Base-by-base conservation (phyloP, 257 asterid genomes). In the Lycium ferocissimum region DNA sequence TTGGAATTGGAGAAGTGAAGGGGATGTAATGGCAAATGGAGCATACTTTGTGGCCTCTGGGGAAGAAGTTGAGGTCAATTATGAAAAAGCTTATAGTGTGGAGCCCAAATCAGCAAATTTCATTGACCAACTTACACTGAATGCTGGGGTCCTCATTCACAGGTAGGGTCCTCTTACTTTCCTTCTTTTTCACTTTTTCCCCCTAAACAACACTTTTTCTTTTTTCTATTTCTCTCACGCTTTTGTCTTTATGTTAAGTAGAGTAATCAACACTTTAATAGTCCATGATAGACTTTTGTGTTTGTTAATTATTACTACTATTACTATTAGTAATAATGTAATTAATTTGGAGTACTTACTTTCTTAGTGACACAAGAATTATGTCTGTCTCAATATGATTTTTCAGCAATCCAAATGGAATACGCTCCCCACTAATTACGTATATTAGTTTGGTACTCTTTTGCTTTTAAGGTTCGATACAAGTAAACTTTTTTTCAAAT, bases 1-100 rank as follows among this genome's bases (percentile, higher is more conserved):
- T 1, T 92, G 94, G 94, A 92, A 92, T 72, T 92, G 94, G 94
- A 89, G 94, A 84, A 92, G 94, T 85, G 93, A 92, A 13, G 94
- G 94, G 85, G 94, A 92, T 69, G 13, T 88, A 81, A 87, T 92
- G 92, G 91, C 83, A 75, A 92, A 92, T 86, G 94, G 94, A n/a
- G 94, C 94, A 4, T 92, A 18, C 86, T 92, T 92, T 81, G 91
- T 92, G 65, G 93, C 93, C 9, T 92, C 94, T 9, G 94, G 94
- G 69, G 90, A 92, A 61, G 92, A 88, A 43, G 86, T 92, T 40
- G 91, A 86, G 22, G 91, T 90, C 76, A 90, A 90, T 72, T 92
- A 92, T 66, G 94, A 92, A 75, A 92, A 92, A 83, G 93, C 94
- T 13, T 92, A 90, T 43, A 92, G 94, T 84, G 90, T 90, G 86